Evolutionary conservation across 2,329 filamentous ascomycete species (phyloP).

Genomic region (Cercospora sp.): DNA sequence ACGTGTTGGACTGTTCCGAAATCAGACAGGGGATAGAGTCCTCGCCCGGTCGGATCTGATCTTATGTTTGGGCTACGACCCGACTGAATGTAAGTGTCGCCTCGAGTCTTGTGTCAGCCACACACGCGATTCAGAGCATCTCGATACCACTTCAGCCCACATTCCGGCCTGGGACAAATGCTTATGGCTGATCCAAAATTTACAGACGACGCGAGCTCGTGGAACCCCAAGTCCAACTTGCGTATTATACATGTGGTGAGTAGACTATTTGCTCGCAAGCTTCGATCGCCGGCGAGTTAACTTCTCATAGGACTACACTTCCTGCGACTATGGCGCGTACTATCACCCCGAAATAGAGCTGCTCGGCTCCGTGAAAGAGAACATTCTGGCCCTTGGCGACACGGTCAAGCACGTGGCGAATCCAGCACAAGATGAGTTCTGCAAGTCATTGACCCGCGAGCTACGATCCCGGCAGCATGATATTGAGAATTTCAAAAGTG

Average conservation of each 20-base stretch:
- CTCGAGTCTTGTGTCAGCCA: not conserved
- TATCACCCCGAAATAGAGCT: conserved; percentile 48
- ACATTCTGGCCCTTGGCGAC: conserved; percentile 42
- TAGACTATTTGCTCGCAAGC: not conserved
- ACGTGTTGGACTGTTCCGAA: conserved; percentile 51
- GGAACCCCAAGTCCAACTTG: conserved; percentile 45
- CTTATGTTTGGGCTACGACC: conserved; percentile 51
- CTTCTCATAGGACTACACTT: conserved; percentile 39
- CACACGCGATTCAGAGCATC: not conserved
- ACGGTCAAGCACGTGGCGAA: conserved; percentile 38
- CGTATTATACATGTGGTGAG: conserved; percentile 45
- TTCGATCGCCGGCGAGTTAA: not conserved
- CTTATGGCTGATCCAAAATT: not conserved
- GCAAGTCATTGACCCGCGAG: conserved; percentile 40
- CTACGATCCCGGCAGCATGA: conserved; percentile 40
- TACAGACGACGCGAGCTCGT: conserved; percentile 45
- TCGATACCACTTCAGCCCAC: not conserved
- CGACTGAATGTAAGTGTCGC: conserved; percentile 41
- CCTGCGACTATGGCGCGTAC: conserved; percentile 44
- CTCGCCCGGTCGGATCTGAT: conserved; percentile 48
- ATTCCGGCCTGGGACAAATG: not conserved
- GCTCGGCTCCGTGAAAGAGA: conserved; percentile 46
- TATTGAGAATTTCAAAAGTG: conserved; percentile 24
- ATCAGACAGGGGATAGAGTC: conserved; percentile 51
- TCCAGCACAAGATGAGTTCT: conserved; percentile 42